Conservation (phyloP, 2,329 filamentous ascomycete species). For the Coniella vitis region DNA sequence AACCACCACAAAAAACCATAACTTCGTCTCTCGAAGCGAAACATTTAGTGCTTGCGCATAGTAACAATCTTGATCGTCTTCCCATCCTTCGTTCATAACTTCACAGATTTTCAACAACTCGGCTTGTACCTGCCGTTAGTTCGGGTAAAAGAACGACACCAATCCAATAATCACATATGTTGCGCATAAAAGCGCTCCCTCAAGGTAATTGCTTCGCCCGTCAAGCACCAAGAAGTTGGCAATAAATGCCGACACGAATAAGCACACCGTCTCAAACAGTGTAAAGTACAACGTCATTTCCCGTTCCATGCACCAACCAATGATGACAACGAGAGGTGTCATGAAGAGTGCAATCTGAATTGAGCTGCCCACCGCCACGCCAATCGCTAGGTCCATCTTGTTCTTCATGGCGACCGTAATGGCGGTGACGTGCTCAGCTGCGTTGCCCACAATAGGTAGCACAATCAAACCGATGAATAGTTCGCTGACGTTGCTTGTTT, state of each 20-base stretch:
- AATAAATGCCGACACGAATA: conserved; percentile 78
- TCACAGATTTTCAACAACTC: neutral
- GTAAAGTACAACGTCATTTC: conserved; percentile 82
- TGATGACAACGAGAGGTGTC: conserved; percentile 62
- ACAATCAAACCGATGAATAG: conserved; percentile 69
- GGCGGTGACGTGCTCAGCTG: conserved; percentile 66
- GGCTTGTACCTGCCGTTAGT: no score
- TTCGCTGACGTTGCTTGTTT: conserved; percentile 51
- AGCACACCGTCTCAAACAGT: conserved; percentile 78
- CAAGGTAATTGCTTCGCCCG: conserved; percentile 79
- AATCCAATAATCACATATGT: conserved; percentile 63
- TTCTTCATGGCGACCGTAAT: conserved; percentile 66
- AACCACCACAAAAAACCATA: no score
- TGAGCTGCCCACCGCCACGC: conserved; percentile 62
- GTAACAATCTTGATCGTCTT: neutral
- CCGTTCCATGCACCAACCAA: conserved; percentile 62
- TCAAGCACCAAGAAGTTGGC: conserved; percentile 85
- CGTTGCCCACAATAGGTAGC: conserved; percentile 66
- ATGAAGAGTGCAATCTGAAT: conserved; percentile 69
- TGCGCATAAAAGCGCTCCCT: conserved; percentile 63
- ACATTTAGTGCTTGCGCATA: neutral
- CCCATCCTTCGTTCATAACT: neutral
- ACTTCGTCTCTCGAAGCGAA: neutral
- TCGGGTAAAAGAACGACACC: conserved; percentile 61
- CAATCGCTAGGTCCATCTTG: conserved; percentile 70